Conservation (phyloP, 805 yeast species). For the Candida gorgasii region DNA sequence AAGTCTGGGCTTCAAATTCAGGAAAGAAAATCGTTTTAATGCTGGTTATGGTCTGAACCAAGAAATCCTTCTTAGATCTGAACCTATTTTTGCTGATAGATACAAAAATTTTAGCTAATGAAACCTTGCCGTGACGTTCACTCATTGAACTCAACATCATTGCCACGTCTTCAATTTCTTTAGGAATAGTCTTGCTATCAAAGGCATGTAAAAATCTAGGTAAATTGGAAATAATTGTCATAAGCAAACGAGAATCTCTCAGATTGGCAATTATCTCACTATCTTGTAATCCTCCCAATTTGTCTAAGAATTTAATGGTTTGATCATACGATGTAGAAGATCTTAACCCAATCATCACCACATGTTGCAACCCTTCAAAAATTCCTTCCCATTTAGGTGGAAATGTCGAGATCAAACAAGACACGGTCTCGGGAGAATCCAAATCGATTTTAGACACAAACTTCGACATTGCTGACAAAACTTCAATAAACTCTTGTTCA, state of each 20-base stretch:
- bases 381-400: conserved; percentile 96
- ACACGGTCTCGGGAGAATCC: conserved; percentile 81
- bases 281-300: conserved; percentile 62
- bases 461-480: conserved; percentile 76
- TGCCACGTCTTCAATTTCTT: conserved; percentile 50
- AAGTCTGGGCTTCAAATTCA: conserved; percentile 66
- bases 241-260: conserved; percentile 65
- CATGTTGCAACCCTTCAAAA: conserved; percentile 83
- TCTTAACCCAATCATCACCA: conserved; percentile 78
- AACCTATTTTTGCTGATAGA: conserved; percentile 79
- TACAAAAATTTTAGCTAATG: conserved; percentile 68
- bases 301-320: conserved; percentile 70
- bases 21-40: conserved; percentile 73
- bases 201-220: conserved; percentile 86
- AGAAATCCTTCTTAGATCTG: conserved; percentile 86
- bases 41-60: conserved; percentile 74
- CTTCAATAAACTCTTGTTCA: conserved; percentile 91
- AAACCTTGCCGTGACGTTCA: conserved; percentile 51
- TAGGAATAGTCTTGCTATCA: conserved; percentile 49
- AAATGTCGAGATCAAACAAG: conserved; percentile 78
- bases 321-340: conserved; percentile 80
- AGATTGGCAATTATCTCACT: conserved; percentile 73
- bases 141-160: conserved; percentile 58
- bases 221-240: conserved; percentile 72
- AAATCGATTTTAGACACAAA: conserved; percentile 84